Percentiles rank a stretch among this genome's conserved stretches.
These are phyloP conservation scores for Zygotorulaspora sp. DNA, from an alignment of 805 yeast species.

Conservation along the genomic window DNA sequence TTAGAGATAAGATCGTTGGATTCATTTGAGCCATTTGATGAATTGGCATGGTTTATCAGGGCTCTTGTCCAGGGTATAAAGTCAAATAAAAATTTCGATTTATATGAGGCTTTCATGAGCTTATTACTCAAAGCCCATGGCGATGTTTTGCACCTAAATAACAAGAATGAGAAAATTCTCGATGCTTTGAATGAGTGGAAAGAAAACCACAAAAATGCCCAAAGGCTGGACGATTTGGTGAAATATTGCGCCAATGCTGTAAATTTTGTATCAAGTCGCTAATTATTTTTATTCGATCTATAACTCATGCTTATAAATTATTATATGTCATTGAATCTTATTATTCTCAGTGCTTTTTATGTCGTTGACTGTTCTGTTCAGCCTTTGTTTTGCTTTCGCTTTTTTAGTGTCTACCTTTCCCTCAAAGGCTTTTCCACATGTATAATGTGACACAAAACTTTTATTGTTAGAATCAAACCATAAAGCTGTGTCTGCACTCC, in stretches of 20 bases:
- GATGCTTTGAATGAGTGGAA: slow-evolving; percentile 50
- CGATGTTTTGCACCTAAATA: slow-evolving; percentile 55
- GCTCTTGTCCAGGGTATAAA: slow-evolving; percentile 60
- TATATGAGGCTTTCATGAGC: slow-evolving; percentile 74
- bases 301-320: too few relatives aligned
- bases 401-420: slow-evolving; percentile 15
- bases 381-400: slow-evolving; percentile 12
- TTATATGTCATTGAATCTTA: too few relatives aligned
- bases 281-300: slow-evolving; percentile 6
- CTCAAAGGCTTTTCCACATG: slow-evolving; percentile 27
- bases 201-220: slow-evolving; percentile 40
- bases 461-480: slow-evolving; percentile 19
- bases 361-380: slow-evolving; percentile 9
- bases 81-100: slow-evolving; percentile 60
- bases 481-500: slow-evolving; percentile 19
- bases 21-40: slow-evolving; percentile 60
- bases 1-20: slow-evolving; percentile 80
- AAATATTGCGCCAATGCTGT: slow-evolving; percentile 82
- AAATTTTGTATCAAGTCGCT: slow-evolving; percentile 44
- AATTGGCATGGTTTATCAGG: slow-evolving; percentile 59
- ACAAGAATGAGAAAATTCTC: slow-evolving; percentile 38
- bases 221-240: slow-evolving; percentile 57
- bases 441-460: slow-evolving; percentile 24
- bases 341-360: slow-evolving; percentile 4
- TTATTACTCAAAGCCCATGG: slow-evolving; percentile 76